Base-by-base conservation (phyloP, 441 rosid species). In the Pelargonium australe region DNA sequence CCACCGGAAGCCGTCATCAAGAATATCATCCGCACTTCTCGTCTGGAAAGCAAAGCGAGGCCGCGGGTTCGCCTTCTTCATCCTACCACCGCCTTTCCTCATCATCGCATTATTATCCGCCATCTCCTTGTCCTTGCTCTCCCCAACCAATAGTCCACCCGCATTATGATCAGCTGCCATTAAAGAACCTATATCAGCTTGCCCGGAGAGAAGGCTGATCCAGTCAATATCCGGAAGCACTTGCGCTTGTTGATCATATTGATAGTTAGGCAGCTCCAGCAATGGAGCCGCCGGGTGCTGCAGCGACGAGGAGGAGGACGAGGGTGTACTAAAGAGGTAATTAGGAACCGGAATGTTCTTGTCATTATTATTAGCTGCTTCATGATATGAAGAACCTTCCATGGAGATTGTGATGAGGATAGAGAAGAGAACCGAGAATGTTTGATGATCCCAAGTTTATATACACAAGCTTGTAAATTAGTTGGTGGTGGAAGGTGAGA, bases 1-100 rank as follows among this genome's bases (percentile, higher is more conserved):
- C 85, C 87, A 85, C 1, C 85, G 73, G 60, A 75, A 85, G 16
- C 89, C 89, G 58, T 83, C 87, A 43, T 85, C 89, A 49, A 83
- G 81, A 44, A 85, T 76, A 72, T 85, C 85, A 68, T 83, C 81
- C 10, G 69, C 83, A 49, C 83, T 83, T 71, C 78, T 79, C 8
- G 89, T 85, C 70, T 75, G 83, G 62, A 85, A 82, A 0, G 76
- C 83, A 70, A 75, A 82, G 68, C 80, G 55, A 20, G 80, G 83
- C 17, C 81, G 69, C 14, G 66, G 40, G 7, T 34, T 73, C 13
- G 77, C 74, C 57, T 72, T 79, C 67, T 79, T 82, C 70, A 74
- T 64, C 70, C 74, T 67, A 63, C 77, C 44, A 19, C 40, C 40
- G 2, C 79, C 57, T 66, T 68, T 84, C 76, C 73, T 75, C 74